Evolutionary conservation across 2,329 filamentous ascomycete species (phyloP).

Genomic region (Penicillium sp.): DNA sequence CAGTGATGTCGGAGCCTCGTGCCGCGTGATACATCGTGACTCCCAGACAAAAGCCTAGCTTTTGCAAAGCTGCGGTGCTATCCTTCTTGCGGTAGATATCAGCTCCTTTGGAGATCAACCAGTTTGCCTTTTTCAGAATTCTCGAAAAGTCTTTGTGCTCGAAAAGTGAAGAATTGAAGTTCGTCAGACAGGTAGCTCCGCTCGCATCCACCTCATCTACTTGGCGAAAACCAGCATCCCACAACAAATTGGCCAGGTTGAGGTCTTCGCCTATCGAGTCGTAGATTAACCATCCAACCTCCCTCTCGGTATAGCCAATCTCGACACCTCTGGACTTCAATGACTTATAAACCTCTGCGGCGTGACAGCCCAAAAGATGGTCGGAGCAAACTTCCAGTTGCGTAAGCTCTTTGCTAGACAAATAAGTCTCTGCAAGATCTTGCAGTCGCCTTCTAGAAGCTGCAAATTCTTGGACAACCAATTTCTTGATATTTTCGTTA

Average conservation of each 20-base stretch:
- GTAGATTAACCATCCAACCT: slow-evolving; percentile 20
- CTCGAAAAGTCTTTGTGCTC: background rate
- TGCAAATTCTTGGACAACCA: slow-evolving; percentile 5
- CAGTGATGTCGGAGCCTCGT: background rate
- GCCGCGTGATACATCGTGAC: slow-evolving; percentile 1
- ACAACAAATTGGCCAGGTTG: slow-evolving; percentile 17
- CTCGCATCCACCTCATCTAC: slow-evolving; percentile 15
- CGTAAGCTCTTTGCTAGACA: slow-evolving; percentile 2
- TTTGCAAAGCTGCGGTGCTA: slow-evolving; percentile 12
- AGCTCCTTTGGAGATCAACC: slow-evolving; percentile 20
- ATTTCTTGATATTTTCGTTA: slow-evolving; percentile 6
- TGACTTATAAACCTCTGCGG: slow-evolving; percentile 13
- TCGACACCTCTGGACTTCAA: background rate
- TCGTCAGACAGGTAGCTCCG: slow-evolving; percentile 13
- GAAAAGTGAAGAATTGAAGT: background rate
- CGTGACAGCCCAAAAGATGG: slow-evolving; percentile 5
- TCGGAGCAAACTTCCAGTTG: slow-evolving; percentile 4
- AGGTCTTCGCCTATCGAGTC: slow-evolving; percentile 17
- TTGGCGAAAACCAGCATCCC: slow-evolving; percentile 18
- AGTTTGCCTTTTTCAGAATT: slow-evolving; percentile 11
- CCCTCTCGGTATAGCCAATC: background rate
- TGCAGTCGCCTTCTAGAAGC: slow-evolving; percentile 17
- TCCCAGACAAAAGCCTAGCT: slow-evolving; percentile 12
- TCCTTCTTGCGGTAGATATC: slow-evolving; percentile 11
- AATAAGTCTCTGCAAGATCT: slow-evolving; percentile 6